Percentiles rank a stretch among this genome's conserved stretches.
phyloP scores from a whole-genome alignment of 345 rosid genomes.

The Gossypium arboreum region DNA sequence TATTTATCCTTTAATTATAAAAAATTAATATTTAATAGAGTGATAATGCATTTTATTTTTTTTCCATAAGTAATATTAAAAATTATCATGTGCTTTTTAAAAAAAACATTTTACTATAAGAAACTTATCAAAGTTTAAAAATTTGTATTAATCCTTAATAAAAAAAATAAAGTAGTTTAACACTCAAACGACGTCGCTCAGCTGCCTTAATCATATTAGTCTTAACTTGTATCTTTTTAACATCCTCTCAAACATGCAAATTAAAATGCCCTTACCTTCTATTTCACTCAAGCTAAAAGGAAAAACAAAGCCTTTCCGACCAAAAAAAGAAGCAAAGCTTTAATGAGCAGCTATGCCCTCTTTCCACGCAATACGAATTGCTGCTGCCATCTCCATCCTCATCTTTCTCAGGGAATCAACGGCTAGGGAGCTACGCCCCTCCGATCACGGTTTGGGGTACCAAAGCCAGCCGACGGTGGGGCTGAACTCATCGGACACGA shows the following conservation, averaged over 20 bases:
- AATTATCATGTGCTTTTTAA: too few species aligned
- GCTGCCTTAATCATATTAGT: background rate
- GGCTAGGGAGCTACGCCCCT: constrained; percentile 60
- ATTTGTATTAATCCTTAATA: background rate
- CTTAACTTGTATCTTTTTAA: background rate
- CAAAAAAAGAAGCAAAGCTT: background rate
- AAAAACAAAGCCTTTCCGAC: background rate
- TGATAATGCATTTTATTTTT: too few species aligned
- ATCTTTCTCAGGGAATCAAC: constrained; percentile 16
- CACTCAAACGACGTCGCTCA: background rate
- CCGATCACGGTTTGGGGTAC: constrained; percentile 67
- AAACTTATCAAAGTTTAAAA: too few species aligned
- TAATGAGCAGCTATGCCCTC: background rate
- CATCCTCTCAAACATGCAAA: background rate
- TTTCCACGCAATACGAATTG: background rate
- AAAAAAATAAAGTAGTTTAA: background rate
- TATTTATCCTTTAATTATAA: too few species aligned
- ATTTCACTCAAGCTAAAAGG: background rate
- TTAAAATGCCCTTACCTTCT: background rate
- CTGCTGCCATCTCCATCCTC: constrained; percentile 21
- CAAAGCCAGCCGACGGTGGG: constrained; percentile 34
- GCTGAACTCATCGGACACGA: constrained; percentile 40
- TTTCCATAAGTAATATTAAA: too few species aligned
- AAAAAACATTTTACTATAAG: too few species aligned
- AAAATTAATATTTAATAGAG: too few species aligned